Evolutionary conservation across 1,284 basidiomycete genomes (phyloP), one percentile per base, ranked within the genome.

Genomic region (Wallemia ichthyophaga): DNA sequence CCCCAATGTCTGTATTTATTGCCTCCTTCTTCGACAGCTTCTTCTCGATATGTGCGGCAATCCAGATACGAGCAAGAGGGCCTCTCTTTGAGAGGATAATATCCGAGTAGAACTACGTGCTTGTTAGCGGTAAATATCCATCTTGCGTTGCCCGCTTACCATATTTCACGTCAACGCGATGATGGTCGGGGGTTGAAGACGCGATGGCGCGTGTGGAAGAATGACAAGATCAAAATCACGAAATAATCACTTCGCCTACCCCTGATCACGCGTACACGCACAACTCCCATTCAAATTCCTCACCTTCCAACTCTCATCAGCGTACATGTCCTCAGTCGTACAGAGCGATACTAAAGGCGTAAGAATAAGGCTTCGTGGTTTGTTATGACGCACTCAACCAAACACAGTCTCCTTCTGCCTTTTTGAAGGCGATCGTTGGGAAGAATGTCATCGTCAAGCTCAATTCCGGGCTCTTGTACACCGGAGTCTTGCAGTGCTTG

Each of bases 11-110:
- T 0, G 91, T 89, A 67, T 89, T 84, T 1, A 95, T 73, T 0
- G 91, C 86, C 69, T 92, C 86, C 27, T 83, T 81, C 71, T 98
- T 98, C 67, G 85, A 89, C 65, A 98, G 79, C 74, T 95, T 95
- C 66, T 88, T 80, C 71, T 96, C 89, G 80, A 92, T 91, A 74
- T 96, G 92, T 1, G 94, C 92, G 25, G 92, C 92, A 58, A 96
- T 81, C 92, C 92, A 98, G 74, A 98, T 87, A 72, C 84, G 87
- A 54, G 87, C 91, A 32, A 98, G 75, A 7, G 91, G 86, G 58
- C 92, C 92, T 61, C 87, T 81, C 68, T 89, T 84, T 59, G 86
- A 85, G 63, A 94, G 76, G 69, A 94, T 85, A 56, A 84, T 81
- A 69, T 94, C 89, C 62, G 85, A 88, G 67, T 91, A 87, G 69